Percentiles rank a stretch among this genome's conserved stretches.
These are phyloP conservation scores for Leccinum proximum DNA, from an alignment of 1,284 basidiomycete species.

Conservation along the genomic window DNA sequence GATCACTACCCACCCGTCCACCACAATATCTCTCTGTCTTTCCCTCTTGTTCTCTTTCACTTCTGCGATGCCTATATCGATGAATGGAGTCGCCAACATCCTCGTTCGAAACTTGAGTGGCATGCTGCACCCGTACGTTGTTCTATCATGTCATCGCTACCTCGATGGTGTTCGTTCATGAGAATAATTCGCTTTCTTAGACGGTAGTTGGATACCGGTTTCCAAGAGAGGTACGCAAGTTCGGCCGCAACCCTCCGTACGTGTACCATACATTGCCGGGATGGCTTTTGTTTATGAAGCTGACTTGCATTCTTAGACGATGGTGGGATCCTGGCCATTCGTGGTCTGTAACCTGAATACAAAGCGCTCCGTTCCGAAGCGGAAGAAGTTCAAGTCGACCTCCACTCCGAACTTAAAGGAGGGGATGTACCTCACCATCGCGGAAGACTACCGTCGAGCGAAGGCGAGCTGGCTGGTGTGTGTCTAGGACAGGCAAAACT, in stretches of 20 bases:
- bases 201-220: neutral
- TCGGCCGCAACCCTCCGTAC: too few species aligned
- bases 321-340: neutral
- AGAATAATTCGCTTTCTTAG: conserved; percentile 1
- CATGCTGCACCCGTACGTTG: conserved; percentile 6
- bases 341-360: neutral
- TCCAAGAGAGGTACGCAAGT: neutral
- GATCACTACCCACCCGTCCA: too few species aligned
- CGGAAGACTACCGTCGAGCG: too few species aligned
- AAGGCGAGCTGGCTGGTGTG: too few species aligned
- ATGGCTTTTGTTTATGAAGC: neutral
- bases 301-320: conserved; percentile 1
- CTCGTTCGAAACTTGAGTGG: neutral
- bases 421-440: too few species aligned
- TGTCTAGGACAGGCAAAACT: too few species aligned
- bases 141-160: neutral
- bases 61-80: neutral
- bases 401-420: too few species aligned
- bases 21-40: too few species aligned
- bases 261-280: neutral
- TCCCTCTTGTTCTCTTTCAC: neutral
- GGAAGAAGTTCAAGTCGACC: neutral
- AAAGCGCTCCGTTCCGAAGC: conserved; percentile 5
- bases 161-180: neutral
- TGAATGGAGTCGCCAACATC: conserved; percentile 1